A percentile compares a stretch with the other conserved stretches of the same genome.
Conservation (phyloP, 345 rosid species). For the Raphanus sativus region DNA sequence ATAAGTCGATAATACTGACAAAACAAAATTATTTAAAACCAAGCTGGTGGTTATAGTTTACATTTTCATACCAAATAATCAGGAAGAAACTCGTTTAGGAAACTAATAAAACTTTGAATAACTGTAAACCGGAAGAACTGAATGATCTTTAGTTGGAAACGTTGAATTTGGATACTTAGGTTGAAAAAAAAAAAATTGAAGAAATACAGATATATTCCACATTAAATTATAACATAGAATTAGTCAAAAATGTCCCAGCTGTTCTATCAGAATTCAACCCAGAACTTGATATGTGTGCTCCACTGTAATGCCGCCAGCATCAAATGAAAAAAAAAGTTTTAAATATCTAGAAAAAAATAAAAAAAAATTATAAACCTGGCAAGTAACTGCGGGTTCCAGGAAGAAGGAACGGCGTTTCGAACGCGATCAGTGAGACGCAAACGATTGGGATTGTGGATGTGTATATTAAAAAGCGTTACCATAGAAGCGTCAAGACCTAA, state of each 20-base stretch:
- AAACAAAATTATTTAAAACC: background rate
- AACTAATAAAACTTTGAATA: no score
- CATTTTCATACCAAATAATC: background rate
- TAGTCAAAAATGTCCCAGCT: conserved; percentile 24
- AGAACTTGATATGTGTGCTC: conserved; percentile 2
- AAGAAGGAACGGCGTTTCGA: conserved; percentile 65
- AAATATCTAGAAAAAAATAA: no score
- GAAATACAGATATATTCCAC: conserved; percentile 16
- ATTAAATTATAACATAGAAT: conserved; percentile 13
- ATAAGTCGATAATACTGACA: background rate
- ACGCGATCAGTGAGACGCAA: conserved; percentile 67
- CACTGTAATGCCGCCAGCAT: background rate
- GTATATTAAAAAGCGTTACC: conserved; percentile 55
- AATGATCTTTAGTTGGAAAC: conserved; percentile 33
- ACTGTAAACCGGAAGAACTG: no score
- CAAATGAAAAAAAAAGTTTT: background rate
- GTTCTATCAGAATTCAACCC: conserved; percentile 15
- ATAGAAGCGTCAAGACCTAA: conserved; percentile 74
- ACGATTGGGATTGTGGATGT: conserved; percentile 68
- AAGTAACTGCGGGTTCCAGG: conserved; percentile 75
- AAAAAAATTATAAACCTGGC: conserved; percentile 50
- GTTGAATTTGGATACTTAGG: conserved; percentile 3
- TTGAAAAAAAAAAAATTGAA: background rate
- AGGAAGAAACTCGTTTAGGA: no score
- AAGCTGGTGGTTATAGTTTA: conserved; percentile 5